Conservation (phyloP, 106 monocot species). For the Dendrobium nobile region DNA sequence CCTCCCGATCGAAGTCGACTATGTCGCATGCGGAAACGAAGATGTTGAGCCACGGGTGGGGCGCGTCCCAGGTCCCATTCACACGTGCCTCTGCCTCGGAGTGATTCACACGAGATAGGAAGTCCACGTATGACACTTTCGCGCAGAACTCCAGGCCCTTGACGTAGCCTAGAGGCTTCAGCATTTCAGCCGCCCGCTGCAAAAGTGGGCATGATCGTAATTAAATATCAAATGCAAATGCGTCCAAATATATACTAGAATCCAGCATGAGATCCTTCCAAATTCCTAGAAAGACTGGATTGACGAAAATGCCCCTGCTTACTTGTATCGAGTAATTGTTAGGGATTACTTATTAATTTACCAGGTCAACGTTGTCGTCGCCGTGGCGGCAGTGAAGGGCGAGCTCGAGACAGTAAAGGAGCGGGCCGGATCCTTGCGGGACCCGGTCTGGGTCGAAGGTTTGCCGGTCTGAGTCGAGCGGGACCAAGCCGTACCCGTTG, state of each 20-base stretch:
- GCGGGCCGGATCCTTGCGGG: conserved; percentile 48
- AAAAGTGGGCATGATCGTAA: not conserved
- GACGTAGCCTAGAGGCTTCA: conserved; percentile 42
- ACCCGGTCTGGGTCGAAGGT: conserved; percentile 41
- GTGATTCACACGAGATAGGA: conserved; percentile 68
- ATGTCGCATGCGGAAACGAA: conserved; percentile 61
- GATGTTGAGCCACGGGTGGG: conserved; percentile 94
- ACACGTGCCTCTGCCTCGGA: conserved; percentile 65
- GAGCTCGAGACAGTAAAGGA: conserved; percentile 91
- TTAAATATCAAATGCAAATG: conserved; percentile 4
- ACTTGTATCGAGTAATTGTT: not conserved
- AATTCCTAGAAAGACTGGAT: not conserved
- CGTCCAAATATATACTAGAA: conserved; percentile 3
- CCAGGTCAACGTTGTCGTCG: conserved; percentile 47
- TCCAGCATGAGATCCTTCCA: conserved; percentile 25
- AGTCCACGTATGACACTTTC: conserved; percentile 66
- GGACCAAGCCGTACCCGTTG: conserved; percentile 65
- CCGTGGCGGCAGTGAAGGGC: conserved; percentile 43
- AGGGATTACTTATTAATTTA: conserved; percentile 20
- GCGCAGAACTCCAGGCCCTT: conserved; percentile 60
- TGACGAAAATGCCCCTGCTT: conserved; percentile 3
- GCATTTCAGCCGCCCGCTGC: conserved; percentile 47
- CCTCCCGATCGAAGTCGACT: conserved; percentile 57
- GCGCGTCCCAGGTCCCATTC: conserved; percentile 68
- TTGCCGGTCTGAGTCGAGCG: conserved; percentile 21